Percentiles rank a stretch among this genome's conserved stretches.
phyloP scores from a whole-genome alignment of 108 stramenopile species.

The Stephanodiscus minutulus region DNA sequence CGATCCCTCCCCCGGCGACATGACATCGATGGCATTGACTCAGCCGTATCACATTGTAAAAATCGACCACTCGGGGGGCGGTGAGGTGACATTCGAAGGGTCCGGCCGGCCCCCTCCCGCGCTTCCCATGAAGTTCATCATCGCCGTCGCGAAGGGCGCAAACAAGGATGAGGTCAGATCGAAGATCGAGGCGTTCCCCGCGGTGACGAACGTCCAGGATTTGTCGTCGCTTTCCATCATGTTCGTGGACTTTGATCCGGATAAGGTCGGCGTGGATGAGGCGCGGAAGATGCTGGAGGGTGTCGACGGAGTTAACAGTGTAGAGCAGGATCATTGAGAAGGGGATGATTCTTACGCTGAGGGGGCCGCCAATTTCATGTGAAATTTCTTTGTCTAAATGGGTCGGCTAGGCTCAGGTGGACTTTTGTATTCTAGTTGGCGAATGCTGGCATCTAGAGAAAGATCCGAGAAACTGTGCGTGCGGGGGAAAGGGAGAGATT shows the following conservation, averaged over 20 bases:
- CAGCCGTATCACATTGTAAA: constrained; percentile 9
- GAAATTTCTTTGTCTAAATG: neutral
- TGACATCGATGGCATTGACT: neutral
- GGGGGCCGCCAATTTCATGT: neutral
- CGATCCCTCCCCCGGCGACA: neutral
- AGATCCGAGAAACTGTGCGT: too few species aligned
- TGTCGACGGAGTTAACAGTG: neutral
- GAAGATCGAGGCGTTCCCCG: neutral
- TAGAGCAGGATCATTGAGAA: neutral
- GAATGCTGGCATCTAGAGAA: too few species aligned
- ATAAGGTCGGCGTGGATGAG: neutral
- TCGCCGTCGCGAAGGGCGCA: neutral
- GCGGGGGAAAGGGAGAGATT: too few species aligned
- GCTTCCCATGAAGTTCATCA: constrained; percentile 2
- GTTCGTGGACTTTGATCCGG: constrained; percentile 6
- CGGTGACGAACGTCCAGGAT: neutral
- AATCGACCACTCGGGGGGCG: neutral
- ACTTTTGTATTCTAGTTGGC: too few species aligned
- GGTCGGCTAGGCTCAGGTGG: too few species aligned
- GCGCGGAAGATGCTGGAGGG: neutral
- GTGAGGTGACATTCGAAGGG: neutral
- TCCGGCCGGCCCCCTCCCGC: neutral
- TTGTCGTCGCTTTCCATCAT: neutral
- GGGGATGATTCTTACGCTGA: neutral
- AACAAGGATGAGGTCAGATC: neutral